phyloP scores from a whole-genome alignment of 208 protist genomes.

The Crithidia acanthocephali region DNA sequence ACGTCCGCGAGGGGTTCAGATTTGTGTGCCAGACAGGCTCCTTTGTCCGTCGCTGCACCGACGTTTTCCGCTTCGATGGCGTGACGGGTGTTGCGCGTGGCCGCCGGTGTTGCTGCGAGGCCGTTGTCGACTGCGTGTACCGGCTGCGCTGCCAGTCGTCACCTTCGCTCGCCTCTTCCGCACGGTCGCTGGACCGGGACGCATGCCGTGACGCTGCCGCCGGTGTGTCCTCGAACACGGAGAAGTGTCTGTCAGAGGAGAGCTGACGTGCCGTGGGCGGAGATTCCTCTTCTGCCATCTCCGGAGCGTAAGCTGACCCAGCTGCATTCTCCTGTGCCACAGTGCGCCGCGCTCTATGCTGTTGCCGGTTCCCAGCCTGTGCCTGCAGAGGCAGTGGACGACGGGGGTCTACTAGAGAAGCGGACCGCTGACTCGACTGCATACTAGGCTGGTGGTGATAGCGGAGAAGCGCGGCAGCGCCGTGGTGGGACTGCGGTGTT shows the following conservation, averaged over 20 bases:
- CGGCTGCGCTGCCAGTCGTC: not conserved
- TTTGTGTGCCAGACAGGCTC: slow-evolving; percentile 19
- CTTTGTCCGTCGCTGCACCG: slow-evolving; percentile 1
- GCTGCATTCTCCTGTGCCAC: not conserved
- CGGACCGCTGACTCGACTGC: not conserved
- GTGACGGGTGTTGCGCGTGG: not conserved
- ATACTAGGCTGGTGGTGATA: not conserved
- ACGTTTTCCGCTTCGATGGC: not conserved
- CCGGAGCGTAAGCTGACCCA: not conserved
- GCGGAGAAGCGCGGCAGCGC: not conserved
- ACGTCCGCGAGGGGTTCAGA: not conserved
- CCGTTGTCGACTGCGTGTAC: slow-evolving; percentile 24
- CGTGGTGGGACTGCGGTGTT: slow-evolving; percentile 16
- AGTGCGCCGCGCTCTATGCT: not conserved
- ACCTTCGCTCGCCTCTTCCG: not conserved
- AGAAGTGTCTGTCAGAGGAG: slow-evolving; percentile 25
- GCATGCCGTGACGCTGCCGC: not conserved
- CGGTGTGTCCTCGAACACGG: not conserved
- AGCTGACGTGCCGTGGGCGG: slow-evolving; percentile 31
- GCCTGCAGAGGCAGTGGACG: not conserved
- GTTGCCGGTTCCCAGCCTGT: too few relatives aligned
- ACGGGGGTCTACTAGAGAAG: not conserved
- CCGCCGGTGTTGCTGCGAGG: slow-evolving; percentile 10
- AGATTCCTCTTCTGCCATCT: not conserved
- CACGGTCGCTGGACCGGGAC: not conserved